Percentiles rank a stretch among this genome's conserved stretches.
These are phyloP conservation scores for Sporormia fimetaria DNA, from an alignment of 495 filamentous ascomycete genomes.

Conservation along the genomic window DNA sequence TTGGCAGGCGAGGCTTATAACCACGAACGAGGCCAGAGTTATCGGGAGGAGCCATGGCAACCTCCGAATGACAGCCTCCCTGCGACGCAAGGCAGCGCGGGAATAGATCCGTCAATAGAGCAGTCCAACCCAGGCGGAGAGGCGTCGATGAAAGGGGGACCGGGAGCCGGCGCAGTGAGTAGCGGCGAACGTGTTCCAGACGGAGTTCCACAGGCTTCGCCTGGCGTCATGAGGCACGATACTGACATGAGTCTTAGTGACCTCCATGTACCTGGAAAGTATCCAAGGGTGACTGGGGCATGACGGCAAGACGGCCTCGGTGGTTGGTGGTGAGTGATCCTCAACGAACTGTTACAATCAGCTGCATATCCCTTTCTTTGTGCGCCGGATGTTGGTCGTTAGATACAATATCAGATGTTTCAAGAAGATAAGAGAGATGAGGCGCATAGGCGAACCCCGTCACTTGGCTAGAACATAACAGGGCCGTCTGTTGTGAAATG, in stretches of 20 bases:
- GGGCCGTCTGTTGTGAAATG: no score
- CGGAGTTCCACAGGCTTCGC: no score
- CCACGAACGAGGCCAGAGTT: slow-evolving; percentile 8
- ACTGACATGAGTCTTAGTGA: slow-evolving; percentile 31
- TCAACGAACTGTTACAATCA: no score
- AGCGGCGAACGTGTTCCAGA: slow-evolving; percentile 24
- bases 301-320: no score
- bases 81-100: background rate
- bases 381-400: no score
- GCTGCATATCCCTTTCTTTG: no score
- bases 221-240: slow-evolving; percentile 28
- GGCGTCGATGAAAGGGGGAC: slow-evolving; percentile 5
- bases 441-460: no score
- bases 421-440: no score
- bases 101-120: no score
- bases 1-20: slow-evolving; percentile 23
- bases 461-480: no score
- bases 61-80: background rate
- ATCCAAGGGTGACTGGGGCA: slow-evolving; percentile 11
- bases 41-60: slow-evolving; percentile 3
- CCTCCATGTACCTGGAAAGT: slow-evolving; percentile 33
- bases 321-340: no score
- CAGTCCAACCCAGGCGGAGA: background rate
- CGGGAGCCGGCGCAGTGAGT: slow-evolving; percentile 14
- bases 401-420: no score